These are phyloP conservation scores for Eleusine coracana DNA, from an alignment of 176 grass and related monocot species.

Conservation along the genomic window DNA sequence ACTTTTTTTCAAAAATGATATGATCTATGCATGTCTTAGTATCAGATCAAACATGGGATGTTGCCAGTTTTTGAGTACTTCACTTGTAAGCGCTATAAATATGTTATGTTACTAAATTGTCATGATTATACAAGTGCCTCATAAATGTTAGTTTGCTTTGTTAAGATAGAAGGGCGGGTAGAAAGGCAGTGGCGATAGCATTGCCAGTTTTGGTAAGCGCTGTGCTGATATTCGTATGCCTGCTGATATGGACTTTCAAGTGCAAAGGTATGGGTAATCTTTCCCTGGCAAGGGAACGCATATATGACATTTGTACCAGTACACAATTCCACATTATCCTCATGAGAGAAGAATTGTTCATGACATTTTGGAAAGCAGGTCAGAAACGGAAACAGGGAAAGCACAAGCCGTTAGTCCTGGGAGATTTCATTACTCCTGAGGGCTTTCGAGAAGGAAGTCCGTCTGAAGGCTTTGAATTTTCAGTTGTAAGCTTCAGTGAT, in stretches of 20 bases:
- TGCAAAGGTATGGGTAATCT: too few relatives aligned
- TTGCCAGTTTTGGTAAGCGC: not conserved
- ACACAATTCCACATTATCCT: too few relatives aligned
- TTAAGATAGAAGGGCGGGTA: not conserved
- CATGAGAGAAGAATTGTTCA: too few relatives aligned
- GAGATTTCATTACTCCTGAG: conserved; percentile 23
- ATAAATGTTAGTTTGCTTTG: not conserved
- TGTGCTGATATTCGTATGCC: not conserved
- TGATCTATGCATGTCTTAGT: too few relatives aligned
- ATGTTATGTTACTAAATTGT: not conserved
- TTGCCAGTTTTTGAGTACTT: not conserved
- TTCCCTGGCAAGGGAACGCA: too few relatives aligned
- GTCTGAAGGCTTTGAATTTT: conserved; percentile 4
- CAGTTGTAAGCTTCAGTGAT: conserved; percentile 36
- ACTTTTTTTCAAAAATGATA: too few relatives aligned
- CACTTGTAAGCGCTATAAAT: not conserved
- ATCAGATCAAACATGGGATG: too few relatives aligned
- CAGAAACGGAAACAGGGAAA: not conserved
- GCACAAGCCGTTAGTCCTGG: not conserved
- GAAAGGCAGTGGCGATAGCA: not conserved
- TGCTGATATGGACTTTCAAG: not conserved
- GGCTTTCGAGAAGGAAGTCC: not conserved
- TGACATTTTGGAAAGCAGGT: too few relatives aligned
- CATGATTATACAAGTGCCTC: not conserved
- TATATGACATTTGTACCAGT: too few relatives aligned